Evolutionary conservation across 2,329 filamentous ascomycete species (phyloP).

Genomic region (Claviceps purpurea): DNA sequence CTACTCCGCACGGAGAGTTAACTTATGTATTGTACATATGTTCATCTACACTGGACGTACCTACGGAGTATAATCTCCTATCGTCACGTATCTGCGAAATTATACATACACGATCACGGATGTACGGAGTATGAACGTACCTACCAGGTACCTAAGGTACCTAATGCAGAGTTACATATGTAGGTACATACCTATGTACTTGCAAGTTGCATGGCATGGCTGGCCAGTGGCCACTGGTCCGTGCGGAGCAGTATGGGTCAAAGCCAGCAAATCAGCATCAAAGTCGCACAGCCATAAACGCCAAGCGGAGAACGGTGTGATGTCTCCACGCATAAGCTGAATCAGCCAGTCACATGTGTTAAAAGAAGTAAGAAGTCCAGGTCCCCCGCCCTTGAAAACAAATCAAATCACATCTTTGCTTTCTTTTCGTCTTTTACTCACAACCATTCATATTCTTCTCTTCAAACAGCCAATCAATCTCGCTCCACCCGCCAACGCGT

Average conservation of each 20-base stretch:
- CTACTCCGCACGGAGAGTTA: no score
- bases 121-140: no score
- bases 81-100: neutral
- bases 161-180: no score
- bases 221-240: slow-evolving; percentile 6
- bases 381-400: slow-evolving; percentile 22
- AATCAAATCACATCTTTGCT: slow-evolving; percentile 39
- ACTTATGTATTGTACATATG: no score
- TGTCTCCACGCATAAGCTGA: slow-evolving; percentile 27
- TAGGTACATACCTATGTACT: no score
- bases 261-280: slow-evolving; percentile 17
- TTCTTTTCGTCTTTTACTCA: slow-evolving; percentile 27
- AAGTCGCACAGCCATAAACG: slow-evolving; percentile 13
- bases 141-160: no score
- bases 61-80: neutral
- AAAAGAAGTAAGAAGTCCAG: slow-evolving; percentile 25
- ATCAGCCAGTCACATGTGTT: slow-evolving; percentile 37
- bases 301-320: slow-evolving; percentile 1
- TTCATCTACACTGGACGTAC: no score
- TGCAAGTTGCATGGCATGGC: neutral
- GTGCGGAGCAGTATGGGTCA: slow-evolving; percentile 16
- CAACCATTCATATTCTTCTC: slow-evolving; percentile 19
- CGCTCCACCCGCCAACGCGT: slow-evolving; percentile 18
- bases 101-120: no score
- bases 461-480: slow-evolving; percentile 35